Base-by-base conservation (phyloP, 1,139 yeast species). In the Arxiozyma bovina region DNA sequence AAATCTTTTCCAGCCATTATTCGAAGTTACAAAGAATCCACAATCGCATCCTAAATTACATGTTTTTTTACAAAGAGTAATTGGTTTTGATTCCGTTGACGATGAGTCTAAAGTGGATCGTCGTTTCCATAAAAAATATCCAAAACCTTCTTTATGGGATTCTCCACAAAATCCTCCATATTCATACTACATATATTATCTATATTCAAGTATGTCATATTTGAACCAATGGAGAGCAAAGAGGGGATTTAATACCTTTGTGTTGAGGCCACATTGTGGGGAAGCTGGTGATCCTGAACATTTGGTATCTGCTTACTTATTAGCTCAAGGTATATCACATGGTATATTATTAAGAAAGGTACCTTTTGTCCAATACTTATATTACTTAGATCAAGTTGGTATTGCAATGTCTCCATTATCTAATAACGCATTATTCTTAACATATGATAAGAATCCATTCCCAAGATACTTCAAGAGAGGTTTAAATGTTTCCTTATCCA, bases 241-340 rank as follows among this genome's bases (percentile, higher is more conserved):
- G 58, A 77, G 90, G 54, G 85, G 87, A 0, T 87, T 80, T 72
- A 91, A 88, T 68, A 91, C 98, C 0, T 85, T 94, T 71, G 95
- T 89, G 21, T 75, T 94, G 63, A 81, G 99, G 65, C 99, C 99
- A 1, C 99, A 94, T 70, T 88, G 96, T 64, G 99, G 99, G 60
- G 99, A 94, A 72, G 99, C 99, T 6, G 99, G 99, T 54, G 98
- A 94, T 65, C 97, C 99, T 1, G 98, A 91, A 65, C 99, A 94
- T 73, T 77, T 94, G 68, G 89, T 91, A 48, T 80, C 93, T 54
- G 94, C 99, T 0, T 94, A 87, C 66, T 73, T 94, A 65, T 82
- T 95, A 0, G 83, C 97, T 0, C 95, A 93, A 66, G 88, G 95
- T 53, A 94, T 93, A 58, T 88, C 96, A 48, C 99, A 94, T 68